Evolutionary conservation across 257 asterid genomes (phyloP).

Genomic region (Anisodus acutangulus): DNA sequence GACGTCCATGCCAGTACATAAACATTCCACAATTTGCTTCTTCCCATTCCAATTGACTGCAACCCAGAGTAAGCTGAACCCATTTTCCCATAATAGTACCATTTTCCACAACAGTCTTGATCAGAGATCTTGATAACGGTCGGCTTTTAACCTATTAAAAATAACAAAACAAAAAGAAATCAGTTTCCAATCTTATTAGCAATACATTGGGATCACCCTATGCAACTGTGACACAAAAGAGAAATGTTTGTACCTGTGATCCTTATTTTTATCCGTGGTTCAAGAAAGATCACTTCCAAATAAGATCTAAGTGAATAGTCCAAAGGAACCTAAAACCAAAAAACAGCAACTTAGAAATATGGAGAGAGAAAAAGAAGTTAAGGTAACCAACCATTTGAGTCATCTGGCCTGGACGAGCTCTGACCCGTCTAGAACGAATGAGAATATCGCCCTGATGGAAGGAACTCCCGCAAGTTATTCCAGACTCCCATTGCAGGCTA

Average conservation of each 20-base stretch:
- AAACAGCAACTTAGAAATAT: constrained; percentile 24
- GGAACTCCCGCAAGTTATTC: constrained; percentile 70
- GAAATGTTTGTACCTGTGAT: constrained; percentile 37
- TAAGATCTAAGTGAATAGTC: constrained; percentile 75
- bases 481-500: constrained; percentile 65
- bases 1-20: constrained; percentile 86
- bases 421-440: constrained; percentile 62
- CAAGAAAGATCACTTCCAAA: constrained; percentile 76
- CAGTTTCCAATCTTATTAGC: neutral
- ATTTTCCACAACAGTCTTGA: constrained; percentile 55
- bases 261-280: constrained; percentile 86
- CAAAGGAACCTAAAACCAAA: constrained; percentile 67
- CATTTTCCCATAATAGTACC: constrained; percentile 57
- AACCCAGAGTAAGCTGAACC: constrained; percentile 65
- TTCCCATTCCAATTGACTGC: constrained; percentile 80
- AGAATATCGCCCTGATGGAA: constrained; percentile 72
- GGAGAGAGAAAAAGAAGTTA: neutral
- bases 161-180: neutral
- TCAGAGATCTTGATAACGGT: constrained; percentile 73
- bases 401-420: constrained; percentile 88
- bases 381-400: constrained; percentile 45
- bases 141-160: constrained; percentile 60
- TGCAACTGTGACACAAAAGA: neutral
- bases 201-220: constrained; percentile 11
- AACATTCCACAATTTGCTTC: constrained; percentile 79